Conservation (phyloP, 192 early-diverging fungal genomes). For the Backusella parvicylindrica region DNA sequence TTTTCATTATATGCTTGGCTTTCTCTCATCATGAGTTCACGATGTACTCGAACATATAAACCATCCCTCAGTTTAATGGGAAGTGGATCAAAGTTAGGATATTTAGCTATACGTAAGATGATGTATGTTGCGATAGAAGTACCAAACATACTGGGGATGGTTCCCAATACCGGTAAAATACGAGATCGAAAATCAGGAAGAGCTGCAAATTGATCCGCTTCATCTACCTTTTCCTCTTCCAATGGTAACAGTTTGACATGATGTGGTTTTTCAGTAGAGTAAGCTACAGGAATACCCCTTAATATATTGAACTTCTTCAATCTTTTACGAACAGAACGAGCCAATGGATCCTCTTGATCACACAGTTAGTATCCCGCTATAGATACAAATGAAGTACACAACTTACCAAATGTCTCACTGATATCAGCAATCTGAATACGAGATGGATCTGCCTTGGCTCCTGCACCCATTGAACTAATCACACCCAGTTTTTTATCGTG, state of each 20-base stretch:
- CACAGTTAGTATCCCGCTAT: neutral
- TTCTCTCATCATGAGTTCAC: slow-evolving; percentile 66
- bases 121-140: slow-evolving; percentile 88
- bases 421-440: slow-evolving; percentile 96
- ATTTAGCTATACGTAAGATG: slow-evolving; percentile 56
- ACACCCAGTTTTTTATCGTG: slow-evolving; percentile 67
- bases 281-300: slow-evolving; percentile 87
- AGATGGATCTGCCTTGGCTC: slow-evolving; percentile 96
- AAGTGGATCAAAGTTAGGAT: slow-evolving; percentile 60
- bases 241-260: slow-evolving; percentile 86
- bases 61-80: slow-evolving; percentile 72
- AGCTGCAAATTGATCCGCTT: slow-evolving; percentile 86
- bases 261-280: slow-evolving; percentile 94
- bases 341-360: slow-evolving; percentile 82
- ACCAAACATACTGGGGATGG: slow-evolving; percentile 94
- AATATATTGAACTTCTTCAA: slow-evolving; percentile 71
- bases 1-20: slow-evolving; percentile 20
- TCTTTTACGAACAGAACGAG: slow-evolving; percentile 76
- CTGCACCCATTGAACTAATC: slow-evolving; percentile 95
- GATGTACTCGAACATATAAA: slow-evolving; percentile 69
- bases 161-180: slow-evolving; percentile 75
- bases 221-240: slow-evolving; percentile 76
- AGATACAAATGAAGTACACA: neutral
- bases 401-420: slow-evolving; percentile 75
- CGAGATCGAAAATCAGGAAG: slow-evolving; percentile 94